Evolutionary conservation across 768 basidiomycete genomes (phyloP).

Genomic region (Agaricus sinodeliciosus): DNA sequence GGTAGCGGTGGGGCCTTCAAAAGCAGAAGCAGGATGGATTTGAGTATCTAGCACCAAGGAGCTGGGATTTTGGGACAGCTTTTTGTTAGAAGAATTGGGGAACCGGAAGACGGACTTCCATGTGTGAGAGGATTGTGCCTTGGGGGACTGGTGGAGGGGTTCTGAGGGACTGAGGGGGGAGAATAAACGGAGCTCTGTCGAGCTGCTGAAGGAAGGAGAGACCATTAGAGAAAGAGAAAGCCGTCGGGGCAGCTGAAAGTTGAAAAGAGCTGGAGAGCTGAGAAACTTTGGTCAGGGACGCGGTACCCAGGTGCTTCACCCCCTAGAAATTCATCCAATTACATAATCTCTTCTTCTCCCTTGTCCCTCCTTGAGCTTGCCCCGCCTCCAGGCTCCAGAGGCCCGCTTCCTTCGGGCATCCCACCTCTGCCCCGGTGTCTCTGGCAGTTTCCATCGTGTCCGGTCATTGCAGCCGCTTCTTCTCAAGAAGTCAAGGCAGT

Average conservation of each 20-base stretch:
- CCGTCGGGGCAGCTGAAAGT: constrained; percentile 11
- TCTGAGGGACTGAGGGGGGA: constrained; percentile 16
- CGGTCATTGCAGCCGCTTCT: too few relatives aligned
- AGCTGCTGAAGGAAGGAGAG: constrained; percentile 17
- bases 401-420: background rate
- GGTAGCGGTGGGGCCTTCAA: constrained; percentile 27
- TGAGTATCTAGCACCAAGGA: constrained; percentile 48
- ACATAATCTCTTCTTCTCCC: constrained; percentile 22
- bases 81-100: constrained; percentile 58
- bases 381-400: background rate
- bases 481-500: too few relatives aligned
- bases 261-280: constrained; percentile 14
- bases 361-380: background rate
- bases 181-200: constrained; percentile 17
- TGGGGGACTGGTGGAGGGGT: constrained; percentile 23
- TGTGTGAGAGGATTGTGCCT: constrained; percentile 25
- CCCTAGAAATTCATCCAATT: constrained; percentile 21
- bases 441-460: background rate
- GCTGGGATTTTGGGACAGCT: constrained; percentile 34
- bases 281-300: constrained; percentile 16
- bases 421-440: background rate
- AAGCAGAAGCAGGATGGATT: constrained; percentile 25
- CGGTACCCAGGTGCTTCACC: constrained; percentile 17
- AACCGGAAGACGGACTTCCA: constrained; percentile 79
- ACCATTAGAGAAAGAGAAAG: constrained; percentile 18